Base-by-base conservation (phyloP, 1,139 yeast genomes). In the Sugiyamaella xylanicola region DNA sequence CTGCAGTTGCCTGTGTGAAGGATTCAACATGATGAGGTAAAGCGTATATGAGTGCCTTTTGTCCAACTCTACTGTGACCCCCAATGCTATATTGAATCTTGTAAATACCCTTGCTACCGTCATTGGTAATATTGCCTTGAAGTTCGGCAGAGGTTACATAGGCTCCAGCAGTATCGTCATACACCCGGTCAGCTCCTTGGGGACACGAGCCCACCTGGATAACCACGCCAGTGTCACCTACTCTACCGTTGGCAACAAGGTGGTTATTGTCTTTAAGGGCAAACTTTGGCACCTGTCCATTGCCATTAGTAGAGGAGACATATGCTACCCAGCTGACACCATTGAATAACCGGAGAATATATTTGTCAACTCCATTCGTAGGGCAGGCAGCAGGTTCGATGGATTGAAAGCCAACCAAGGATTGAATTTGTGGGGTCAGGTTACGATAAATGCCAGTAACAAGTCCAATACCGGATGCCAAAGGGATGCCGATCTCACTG, bases 391-490 rank as follows among this genome's bases (percentile, higher is more conserved):
- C 61, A 59, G 66, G 69, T 7, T 62, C 64, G 37, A 82, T 72
- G n/a, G 74, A 68, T 65, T 80, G 80, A 63, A 86, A 75, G 2
- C 89, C 91, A 51, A 79, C 77, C 49, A 77, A 76, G 0, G 89
- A 78, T 61, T 77, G 77, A 54, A 87, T 70, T 45, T 71, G 67
- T 0, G 90, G 84, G 52, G 75, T 75, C 66, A 85, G 72, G 50
- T 74, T 70, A 0, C 93, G 95, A 67, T 87, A 87, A 29, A 84
- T 72, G 20, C 82, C 87, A 13, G 89, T 81, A 3, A 83, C 79
- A 63, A 85, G 81, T 16, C 95, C 96, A 86, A 85, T 85, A 58
- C 95, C 95, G 67, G 83, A 86, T 19, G 77, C 81, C 47, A 82
- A 60, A 1, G 85, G 83, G 40, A 68, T 61, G 13, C 55, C 53